Conservation (phyloP, 805 yeast genomes). For the Candida anglica region DNA sequence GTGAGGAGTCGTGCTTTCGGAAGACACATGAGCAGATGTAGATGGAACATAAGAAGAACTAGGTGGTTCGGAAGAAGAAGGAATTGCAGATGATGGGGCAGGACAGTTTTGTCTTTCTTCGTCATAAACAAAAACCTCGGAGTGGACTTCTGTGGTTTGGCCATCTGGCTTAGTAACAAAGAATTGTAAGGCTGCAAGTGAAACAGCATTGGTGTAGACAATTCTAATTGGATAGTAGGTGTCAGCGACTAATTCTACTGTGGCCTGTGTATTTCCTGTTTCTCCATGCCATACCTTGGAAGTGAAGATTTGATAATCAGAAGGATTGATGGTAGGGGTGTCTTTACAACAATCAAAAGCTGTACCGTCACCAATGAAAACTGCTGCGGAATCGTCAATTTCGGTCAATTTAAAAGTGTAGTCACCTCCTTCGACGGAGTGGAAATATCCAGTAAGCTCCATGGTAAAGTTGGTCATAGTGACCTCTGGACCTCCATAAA, state of each 20-base stretch:
- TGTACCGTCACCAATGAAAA: too few relatives aligned
- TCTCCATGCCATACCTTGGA: slow-evolving; percentile 1
- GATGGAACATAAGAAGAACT: too few relatives aligned
- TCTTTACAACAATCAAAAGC: too few relatives aligned
- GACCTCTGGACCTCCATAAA: slow-evolving; percentile 4
- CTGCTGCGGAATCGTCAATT: too few relatives aligned
- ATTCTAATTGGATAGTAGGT: slow-evolving; percentile 13
- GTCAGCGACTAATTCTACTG: slow-evolving; percentile 7
- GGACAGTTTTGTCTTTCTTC: not conserved
- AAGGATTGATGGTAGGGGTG: not conserved
- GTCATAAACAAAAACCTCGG: not conserved
- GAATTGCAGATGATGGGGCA: not conserved
- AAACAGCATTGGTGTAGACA: slow-evolving; percentile 10
- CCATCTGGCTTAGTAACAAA: slow-evolving; percentile 7
- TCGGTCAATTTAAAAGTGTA: not conserved
- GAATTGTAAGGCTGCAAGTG: slow-evolving; percentile 5
- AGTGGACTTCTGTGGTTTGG: not conserved
- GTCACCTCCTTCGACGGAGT: slow-evolving; percentile 18
- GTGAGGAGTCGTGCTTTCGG: too few relatives aligned
- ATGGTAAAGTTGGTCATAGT: too few relatives aligned
- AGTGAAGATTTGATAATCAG: not conserved
- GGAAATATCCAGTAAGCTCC: too few relatives aligned
- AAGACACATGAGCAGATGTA: too few relatives aligned
- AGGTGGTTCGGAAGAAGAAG: slow-evolving; percentile 1
- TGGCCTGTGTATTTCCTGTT: not conserved